Conservation (phyloP, 1,284 basidiomycete genomes). For the Retiboletus fuscus region DNA sequence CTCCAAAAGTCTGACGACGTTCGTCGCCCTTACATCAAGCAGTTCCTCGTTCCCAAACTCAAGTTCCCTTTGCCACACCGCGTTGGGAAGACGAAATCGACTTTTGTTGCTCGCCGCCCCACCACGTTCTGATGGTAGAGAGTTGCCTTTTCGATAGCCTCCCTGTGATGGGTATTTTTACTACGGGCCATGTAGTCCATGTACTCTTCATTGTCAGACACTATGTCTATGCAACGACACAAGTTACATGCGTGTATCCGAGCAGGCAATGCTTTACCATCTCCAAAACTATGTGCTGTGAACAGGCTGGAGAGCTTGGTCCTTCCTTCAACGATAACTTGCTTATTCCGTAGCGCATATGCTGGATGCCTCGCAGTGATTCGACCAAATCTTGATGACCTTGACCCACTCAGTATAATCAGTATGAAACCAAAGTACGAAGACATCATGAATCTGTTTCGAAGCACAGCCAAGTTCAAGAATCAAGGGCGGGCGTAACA, state of each 20-base stretch:
- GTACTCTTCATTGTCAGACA: conserved; percentile 22
- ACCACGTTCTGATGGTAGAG: conserved; percentile 65
- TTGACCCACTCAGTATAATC: too few species aligned
- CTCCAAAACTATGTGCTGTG: neutral
- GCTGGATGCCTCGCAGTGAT: too few species aligned
- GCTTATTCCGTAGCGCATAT: too few species aligned
- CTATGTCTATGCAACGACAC: conserved; percentile 30
- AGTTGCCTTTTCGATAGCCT: neutral
- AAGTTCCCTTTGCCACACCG: conserved; percentile 99
- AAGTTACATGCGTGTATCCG: conserved; percentile 24
- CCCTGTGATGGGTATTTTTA: conserved; percentile 10
- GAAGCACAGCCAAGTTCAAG: too few species aligned
- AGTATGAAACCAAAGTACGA: too few species aligned
- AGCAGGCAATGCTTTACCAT: neutral
- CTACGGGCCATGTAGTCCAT: conserved; percentile 25
- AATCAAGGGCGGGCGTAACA: too few species aligned
- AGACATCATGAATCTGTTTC: too few species aligned
- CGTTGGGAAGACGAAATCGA: conserved; percentile 75
- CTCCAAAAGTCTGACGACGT: conserved; percentile 93
- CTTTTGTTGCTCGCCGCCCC: conserved; percentile 80
- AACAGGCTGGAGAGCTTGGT: neutral
- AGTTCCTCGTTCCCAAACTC: conserved; percentile 90
- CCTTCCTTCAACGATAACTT: too few species aligned
- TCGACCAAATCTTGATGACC: too few species aligned
- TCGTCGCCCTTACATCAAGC: conserved; percentile 97